Conservation (phyloP, 2,329 filamentous ascomycete species). For the Fusarium subtropicale region DNA sequence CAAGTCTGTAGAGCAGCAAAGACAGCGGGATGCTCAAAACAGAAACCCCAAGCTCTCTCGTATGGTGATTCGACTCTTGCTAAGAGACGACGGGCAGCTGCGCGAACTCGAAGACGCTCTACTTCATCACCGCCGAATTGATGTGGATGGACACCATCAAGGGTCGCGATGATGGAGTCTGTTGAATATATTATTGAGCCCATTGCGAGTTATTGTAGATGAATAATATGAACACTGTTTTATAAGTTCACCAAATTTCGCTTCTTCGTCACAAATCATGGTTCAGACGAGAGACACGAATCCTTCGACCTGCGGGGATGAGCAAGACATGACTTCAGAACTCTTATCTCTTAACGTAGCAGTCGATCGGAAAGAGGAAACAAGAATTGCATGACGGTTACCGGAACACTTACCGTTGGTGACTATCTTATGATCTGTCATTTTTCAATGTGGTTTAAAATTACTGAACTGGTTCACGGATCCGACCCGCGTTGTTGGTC, state of each 20-base stretch:
- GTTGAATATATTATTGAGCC: background rate
- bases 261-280: background rate
- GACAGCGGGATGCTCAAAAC: constrained; percentile 35
- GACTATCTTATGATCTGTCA: background rate
- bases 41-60: constrained; percentile 35
- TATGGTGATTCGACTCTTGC: constrained; percentile 29
- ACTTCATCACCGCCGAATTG: constrained; percentile 26
- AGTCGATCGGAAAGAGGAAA: background rate
- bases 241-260: background rate
- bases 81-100: constrained; percentile 16
- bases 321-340: background rate
- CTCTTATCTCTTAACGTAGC: background rate
- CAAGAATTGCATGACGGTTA: background rate
- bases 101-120: constrained; percentile 36
- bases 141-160: constrained; percentile 10
- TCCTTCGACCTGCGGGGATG: background rate
- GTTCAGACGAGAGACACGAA: background rate
- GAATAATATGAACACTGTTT: no score
- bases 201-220: constrained; percentile 1
- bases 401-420: background rate
- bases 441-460: background rate
- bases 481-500: background rate
- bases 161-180: constrained; percentile 7
- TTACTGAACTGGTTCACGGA: background rate
- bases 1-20: constrained; percentile 30